A percentile compares a stretch with the other conserved stretches of the same genome.
Evolutionary conservation across 164 flowering plant species (phyloP).

Genomic region (Kingdonia uniflora): DNA sequence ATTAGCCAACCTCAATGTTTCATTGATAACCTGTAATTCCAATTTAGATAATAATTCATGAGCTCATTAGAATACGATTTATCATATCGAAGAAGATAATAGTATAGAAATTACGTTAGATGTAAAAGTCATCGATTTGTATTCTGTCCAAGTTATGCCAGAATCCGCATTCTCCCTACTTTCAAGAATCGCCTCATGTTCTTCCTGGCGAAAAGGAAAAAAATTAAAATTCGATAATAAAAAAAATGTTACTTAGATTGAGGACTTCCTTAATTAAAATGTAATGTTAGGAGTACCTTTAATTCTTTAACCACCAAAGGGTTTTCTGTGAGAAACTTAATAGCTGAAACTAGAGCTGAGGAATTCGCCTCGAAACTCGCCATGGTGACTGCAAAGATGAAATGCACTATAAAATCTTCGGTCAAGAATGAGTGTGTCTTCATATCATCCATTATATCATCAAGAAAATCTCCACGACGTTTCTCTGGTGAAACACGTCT

Average conservation of each 20-base stretch:
- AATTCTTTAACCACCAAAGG: conserved; percentile 56
- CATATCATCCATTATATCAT: conserved; percentile 25
- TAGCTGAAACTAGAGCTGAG: conserved; percentile 18
- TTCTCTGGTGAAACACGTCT: conserved; percentile 48
- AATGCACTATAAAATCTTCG: conserved; percentile 26
- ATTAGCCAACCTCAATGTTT: conserved; percentile 34
- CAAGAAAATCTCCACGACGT: conserved; percentile 56
- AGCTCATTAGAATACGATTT: no score
- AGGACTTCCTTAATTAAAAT: no score
- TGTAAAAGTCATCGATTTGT: conserved; percentile 41
- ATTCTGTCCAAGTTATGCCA: conserved; percentile 30
- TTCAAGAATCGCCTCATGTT: conserved; percentile 24
- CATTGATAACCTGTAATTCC: conserved; percentile 29
- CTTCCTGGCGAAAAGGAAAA: conserved; percentile 18
- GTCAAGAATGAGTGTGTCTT: conserved; percentile 24
- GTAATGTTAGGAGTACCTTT: conserved; percentile 28
- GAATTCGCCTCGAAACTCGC: conserved; percentile 38
- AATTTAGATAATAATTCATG: neutral
- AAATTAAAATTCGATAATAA: neutral
- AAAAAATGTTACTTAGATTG: no score
- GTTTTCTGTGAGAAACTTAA: conserved; percentile 35
- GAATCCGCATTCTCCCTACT: conserved; percentile 22
- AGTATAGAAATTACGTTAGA: conserved; percentile 17
- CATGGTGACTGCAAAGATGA: conserved; percentile 30
- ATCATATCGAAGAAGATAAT: neutral